Base-by-base conservation (phyloP, 208 protist species). In the Trypanosoma brucei region DNA sequence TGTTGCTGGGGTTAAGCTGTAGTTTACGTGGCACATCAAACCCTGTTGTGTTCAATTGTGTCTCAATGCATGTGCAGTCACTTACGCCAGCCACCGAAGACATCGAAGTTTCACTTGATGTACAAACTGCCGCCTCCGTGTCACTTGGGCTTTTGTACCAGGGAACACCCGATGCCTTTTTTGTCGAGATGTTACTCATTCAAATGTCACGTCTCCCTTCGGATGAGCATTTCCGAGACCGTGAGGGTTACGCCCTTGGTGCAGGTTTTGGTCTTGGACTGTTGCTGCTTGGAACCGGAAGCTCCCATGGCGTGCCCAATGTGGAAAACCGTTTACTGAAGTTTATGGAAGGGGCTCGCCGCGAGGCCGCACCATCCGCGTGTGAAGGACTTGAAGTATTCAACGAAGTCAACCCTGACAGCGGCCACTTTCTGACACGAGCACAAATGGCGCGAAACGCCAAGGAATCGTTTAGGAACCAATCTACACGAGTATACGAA, bases 161-260 rank as follows among this genome's bases (percentile, higher is more conserved):
- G 66, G 72, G 70, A 49, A 72, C 79, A 8, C 79, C 76, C 4
- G 86, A 90, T 65, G 58, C 68, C 6, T 92, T 94, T 39, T 75
- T 94, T 8, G 81, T 90, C 8, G 84, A 94, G 50, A 82, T 92
- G 55, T 68, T 91, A 39, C 73, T 92, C n/a, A 74, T 77, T 22
- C 83, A 94, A 76, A 91, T 94, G 57, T 90, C 84, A 39, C 83
- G 88, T 14, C 59, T 91, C 65, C 88, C 88, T 22, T 88, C 88
- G 2, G 88, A 94, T 68, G 88, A 91, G 68, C 88, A 94, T 72
- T 94, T 82, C 67, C 72, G 72, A 37, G 75, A 84, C 68, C 78
- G 88, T 34, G 83, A 92, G 50, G 88, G 88, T 3, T 92, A 92
- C 67, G 81, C 78, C 37, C 67, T 94, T 5, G 82, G 74, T 1